Conservation (phyloP, 495 filamentous ascomycete genomes). For the Aspergillus campestris region DNA sequence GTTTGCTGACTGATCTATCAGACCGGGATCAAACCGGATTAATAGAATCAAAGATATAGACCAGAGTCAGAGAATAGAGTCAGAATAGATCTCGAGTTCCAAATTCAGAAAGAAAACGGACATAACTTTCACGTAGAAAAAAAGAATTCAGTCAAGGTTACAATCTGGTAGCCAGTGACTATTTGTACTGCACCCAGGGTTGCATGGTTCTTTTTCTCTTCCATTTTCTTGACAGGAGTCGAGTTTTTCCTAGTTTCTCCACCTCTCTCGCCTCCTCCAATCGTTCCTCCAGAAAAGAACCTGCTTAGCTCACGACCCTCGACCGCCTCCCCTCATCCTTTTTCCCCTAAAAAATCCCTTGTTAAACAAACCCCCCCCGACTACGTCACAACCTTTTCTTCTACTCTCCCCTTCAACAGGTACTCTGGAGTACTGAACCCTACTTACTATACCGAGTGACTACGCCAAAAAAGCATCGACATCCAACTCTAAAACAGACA, state of each 20-base stretch:
- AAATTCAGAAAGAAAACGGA: not conserved
- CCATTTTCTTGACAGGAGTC: conserved; percentile 12
- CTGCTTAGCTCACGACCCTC: conserved; percentile 16
- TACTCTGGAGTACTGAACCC: conserved; percentile 5
- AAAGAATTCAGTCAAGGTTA: conserved; percentile 7
- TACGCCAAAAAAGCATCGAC: conserved; percentile 4
- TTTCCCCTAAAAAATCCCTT: conserved; percentile 19
- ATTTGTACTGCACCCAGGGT: conserved; percentile 18
- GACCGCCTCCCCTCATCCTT: conserved; percentile 18
- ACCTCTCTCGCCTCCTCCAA: no score
- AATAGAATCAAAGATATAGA: no score
- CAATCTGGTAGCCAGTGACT: conserved; percentile 14
- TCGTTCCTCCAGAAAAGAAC: not conserved
- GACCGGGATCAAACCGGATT: no score
- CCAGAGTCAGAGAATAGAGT: no score
- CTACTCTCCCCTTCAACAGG: conserved; percentile 10
- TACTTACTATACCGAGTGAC: conserved; percentile 5
- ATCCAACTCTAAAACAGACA: conserved; percentile 1
- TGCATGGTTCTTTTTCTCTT: conserved; percentile 9
- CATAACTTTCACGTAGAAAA: no score
- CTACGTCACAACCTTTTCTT: conserved; percentile 29
- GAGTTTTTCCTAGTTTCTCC: conserved; percentile 2
- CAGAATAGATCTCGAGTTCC: no score
- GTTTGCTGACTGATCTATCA: no score
- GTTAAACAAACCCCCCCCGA: conserved; percentile 11